Evolutionary conservation across 2,329 filamentous ascomycete genomes (phyloP), one percentile per base, ranked within the genome.

Genomic region (Talaromyces sp.): DNA sequence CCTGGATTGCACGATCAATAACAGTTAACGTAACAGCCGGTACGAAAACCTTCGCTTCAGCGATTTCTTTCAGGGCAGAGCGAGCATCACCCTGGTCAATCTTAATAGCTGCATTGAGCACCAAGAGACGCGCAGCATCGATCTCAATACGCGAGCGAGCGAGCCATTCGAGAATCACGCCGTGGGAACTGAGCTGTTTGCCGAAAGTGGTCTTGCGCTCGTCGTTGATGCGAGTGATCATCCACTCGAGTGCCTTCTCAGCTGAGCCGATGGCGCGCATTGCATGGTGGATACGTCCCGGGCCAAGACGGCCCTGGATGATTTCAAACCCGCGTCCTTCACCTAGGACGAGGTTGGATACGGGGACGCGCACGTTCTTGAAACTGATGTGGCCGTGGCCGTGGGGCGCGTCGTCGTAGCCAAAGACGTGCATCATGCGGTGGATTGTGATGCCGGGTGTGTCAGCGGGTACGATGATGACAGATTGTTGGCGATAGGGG

Each of bases 351-450:
- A 99, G 89, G 81, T 91, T 95, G 72, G 83, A 82, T 37, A 84
- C 87, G 8, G 94, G 94, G 0, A 99, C 91, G 66, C 94, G 90
- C 68, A 98, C 95, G 75, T 98, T 90, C 66, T 88, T 84, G 81
- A 99, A 98, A 41, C 83, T 86, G 75, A 99, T 88, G 79, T 99
- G 94, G 52, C 93, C 95, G 81, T 99, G 95, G 64, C 95, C 95
- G 78, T 99, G 95, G 2, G 95, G 95, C n/a, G 95, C 95, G 72
- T 99, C 95, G 77, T 98, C 95, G 80, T 93, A 98, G 65, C 95
- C 95, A 79, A 96, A 97, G 69, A 98, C 94, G 60, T 85, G 90
- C 63, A 99, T 83, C 92, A 97, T 97, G 71, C 95, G 89, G 79
- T 97, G 87, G 72, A 98, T 89, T n/a, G 88, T 96, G 73, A 98